Percentiles rank a stretch among this genome's conserved stretches.
Conservation (phyloP, 768 basidiomycete genomes). For the Leccinum rimulosum region DNA sequence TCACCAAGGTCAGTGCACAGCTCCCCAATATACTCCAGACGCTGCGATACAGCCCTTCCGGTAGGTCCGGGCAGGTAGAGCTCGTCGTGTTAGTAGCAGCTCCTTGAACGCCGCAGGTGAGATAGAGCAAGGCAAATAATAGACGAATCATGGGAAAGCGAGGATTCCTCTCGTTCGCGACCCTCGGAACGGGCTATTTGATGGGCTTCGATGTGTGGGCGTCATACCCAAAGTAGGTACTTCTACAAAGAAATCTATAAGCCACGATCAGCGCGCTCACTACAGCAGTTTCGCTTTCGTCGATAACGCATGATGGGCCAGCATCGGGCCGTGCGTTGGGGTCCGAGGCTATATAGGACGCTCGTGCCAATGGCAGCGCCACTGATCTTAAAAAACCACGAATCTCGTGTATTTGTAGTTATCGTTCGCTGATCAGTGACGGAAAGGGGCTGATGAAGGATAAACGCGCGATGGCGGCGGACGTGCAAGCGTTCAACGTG, state of each 20-base stretch:
- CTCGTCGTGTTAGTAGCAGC: not conserved
- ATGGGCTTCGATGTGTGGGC: not conserved
- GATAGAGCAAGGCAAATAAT: not conserved
- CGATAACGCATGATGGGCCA: not conserved
- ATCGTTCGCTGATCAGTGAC: conserved; percentile 35
- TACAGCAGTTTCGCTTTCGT: not conserved
- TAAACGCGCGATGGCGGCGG: conserved; percentile 88
- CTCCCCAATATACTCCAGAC: not conserved
- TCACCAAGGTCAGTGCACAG: not conserved
- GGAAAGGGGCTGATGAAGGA: conserved; percentile 50
- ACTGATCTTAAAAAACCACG: not conserved
- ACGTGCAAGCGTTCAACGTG: conserved; percentile 55
- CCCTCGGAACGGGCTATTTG: not conserved
- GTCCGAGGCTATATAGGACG: not conserved
- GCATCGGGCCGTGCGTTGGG: not conserved
- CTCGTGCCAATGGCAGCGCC: not conserved
- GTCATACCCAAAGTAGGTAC: not conserved
- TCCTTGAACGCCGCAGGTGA: not conserved
- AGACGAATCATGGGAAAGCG: not conserved
- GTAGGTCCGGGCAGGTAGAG: not conserved
- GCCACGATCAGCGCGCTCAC: not conserved
- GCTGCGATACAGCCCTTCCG: not conserved
- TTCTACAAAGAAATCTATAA: not conserved
- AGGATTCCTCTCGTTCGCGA: not conserved
- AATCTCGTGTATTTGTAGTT: not conserved